Base-by-base conservation (phyloP, 2,329 filamentous ascomycete genomes). In the Aspergillus awamori region DNA sequence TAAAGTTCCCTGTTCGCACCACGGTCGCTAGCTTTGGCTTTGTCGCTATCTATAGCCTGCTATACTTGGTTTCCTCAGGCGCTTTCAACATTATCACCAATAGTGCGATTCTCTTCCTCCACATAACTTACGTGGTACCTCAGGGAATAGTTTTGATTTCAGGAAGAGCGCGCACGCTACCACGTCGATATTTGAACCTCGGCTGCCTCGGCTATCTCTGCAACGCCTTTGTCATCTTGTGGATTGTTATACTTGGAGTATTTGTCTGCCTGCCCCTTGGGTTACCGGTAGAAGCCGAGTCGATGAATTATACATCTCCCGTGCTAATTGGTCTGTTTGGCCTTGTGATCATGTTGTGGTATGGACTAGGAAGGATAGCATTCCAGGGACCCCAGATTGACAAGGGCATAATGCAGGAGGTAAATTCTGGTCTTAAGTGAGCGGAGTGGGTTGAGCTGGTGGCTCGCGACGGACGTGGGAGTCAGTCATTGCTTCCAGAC, bases 191-290 rank as follows among this genome's bases (percentile, higher is more conserved):
- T 17, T 8, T 51, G 8, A 51, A 61, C 24, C 66, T 82, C 20
- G 76, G 60, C 0, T 59, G 66, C 1, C 56, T 74, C 7, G 80
- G 81, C 1, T 62, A 69, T 0, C 54, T 71, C 0, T 49, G 77
- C 55, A 83, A 83, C 24, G 15, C 76, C 1, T 56, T 81, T 5
- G 74, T 79, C 0, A 67, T 79, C 17, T 60, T 75, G 3, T 84
- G 81, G 80, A 74, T 82, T 43, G 56, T 74, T 0, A 60, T 83
- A 4, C 77, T 78, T 0, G 77, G 80, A 39, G 60, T 81, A 2
- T 81, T 83, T 39, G 79, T 80, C 64, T 80, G 74, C 0, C 81
- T 83, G 38, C 81, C 80, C 0, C 72, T 72, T 2, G 58, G 69
- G 0, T 71, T 79, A 69, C 81, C 80, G 13, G 56, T 61, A 6